A percentile compares a stretch with the other conserved stretches of the same genome.
These are phyloP conservation scores for Aristolochia contorta DNA, from an alignment of 164 flowering plant species.

Conservation along the genomic window DNA sequence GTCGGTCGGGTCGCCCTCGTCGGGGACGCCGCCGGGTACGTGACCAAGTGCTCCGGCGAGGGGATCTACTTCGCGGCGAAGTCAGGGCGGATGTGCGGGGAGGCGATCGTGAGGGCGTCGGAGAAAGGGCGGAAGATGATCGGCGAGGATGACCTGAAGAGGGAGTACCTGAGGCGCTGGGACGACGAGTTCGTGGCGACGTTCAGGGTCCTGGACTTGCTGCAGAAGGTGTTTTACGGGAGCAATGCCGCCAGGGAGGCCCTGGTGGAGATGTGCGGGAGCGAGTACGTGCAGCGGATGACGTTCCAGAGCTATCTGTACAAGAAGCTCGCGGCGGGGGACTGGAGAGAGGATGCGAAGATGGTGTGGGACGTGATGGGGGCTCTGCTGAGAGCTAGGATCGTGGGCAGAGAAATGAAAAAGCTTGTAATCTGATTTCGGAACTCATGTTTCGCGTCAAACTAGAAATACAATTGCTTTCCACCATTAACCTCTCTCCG, in stretches of 20 bases:
- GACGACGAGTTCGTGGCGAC: slow-evolving; percentile 42
- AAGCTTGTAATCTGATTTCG: slow-evolving; percentile 3
- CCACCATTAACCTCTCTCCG: no score
- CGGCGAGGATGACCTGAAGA: slow-evolving; percentile 49
- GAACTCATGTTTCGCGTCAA: no score
- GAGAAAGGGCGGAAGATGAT: slow-evolving; percentile 52
- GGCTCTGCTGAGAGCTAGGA: slow-evolving; percentile 36
- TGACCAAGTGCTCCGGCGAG: slow-evolving; percentile 77
- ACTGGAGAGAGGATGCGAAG: slow-evolving; percentile 26
- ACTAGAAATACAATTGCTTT: no score
- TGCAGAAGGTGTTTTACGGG: slow-evolving; percentile 70
- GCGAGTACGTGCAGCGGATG: slow-evolving; percentile 73
- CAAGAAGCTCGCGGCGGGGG: slow-evolving; percentile 23
- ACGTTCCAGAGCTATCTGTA: slow-evolving; percentile 79
- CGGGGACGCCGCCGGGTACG: slow-evolving; percentile 82
- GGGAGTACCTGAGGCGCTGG: slow-evolving; percentile 55
- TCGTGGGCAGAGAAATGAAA: slow-evolving; percentile 15
- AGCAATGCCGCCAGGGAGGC: slow-evolving; percentile 62
- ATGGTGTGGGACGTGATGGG: slow-evolving; percentile 49
- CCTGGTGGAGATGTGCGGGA: slow-evolving; percentile 71
- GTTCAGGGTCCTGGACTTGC: slow-evolving; percentile 54
- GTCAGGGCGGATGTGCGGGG: slow-evolving; percentile 73
- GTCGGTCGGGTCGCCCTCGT: slow-evolving; percentile 59
- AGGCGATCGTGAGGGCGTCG: slow-evolving; percentile 62
- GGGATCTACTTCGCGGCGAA: slow-evolving; percentile 81